Evolutionary conservation across 331 rosid genomes (phyloP), one percentile per base, ranked within the genome.

Genomic region (Erythrophleum ivorense): DNA sequence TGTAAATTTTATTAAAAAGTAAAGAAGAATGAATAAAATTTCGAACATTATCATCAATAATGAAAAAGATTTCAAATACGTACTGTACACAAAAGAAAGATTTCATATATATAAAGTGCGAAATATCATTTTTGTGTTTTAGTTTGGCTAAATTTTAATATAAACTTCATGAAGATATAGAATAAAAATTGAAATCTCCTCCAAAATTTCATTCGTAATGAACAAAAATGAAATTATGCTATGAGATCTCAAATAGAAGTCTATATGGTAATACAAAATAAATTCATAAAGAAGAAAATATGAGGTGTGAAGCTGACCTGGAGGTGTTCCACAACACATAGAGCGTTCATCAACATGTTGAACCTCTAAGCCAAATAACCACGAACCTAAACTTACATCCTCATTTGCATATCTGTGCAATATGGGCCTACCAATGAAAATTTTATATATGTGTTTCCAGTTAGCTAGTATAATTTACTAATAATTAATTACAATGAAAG

Each of bases 291-390:
- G 29, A 24, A 24, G 29, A 24, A 36, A 2, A 36, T 36, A 57
- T 57, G 13, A 57, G 9, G 5, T 2, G 7, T 59, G 40, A 31
- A 12, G 40, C 68, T 33, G 15, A 94, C 98, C 97, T 54, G 96
- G 97, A 38, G 92, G 88, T 12, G 98, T 90, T 3, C 89, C 98
- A 10, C 99, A 95, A 59, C 99, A 95, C 94, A 95, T 89, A n/a
- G 99, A 91, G 3, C 87, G 93, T 13, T 93, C 98, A 50, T 95
- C 94, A 0, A 93, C 78, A 34, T 91, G 91, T 63, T 95, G 91
- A 57, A 93, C 97, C 48, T 95, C 98, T 6, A 95, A 80, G 24
- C 99, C 98, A 19, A 95, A 85, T 38, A 95, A 69, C 99, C 99
- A 95, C 1, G 99, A 79, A 3, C 99, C 99, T 48, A 95, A 48